phyloP scores from a whole-genome alignment of 2,329 filamentous ascomycete species.

The Teratosphaeria epicoccoides region DNA sequence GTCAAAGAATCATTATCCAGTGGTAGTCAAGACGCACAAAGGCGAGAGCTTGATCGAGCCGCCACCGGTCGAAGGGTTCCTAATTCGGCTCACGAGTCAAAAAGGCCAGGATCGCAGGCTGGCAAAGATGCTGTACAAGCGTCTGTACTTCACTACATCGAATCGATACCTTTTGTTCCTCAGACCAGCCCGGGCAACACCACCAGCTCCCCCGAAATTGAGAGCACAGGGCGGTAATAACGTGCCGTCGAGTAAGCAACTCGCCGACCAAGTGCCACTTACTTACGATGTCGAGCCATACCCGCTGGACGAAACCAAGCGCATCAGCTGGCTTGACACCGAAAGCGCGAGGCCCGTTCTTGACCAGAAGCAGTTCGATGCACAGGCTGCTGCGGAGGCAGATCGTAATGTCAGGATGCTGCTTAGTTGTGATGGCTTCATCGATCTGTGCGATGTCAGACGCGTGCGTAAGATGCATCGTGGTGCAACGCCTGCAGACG shows the following conservation, averaged over 20 bases:
- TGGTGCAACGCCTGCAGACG: slow-evolving; percentile 43
- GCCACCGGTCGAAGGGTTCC: slow-evolving; percentile 53
- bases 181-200: slow-evolving; percentile 45
- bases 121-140: slow-evolving; percentile 53
- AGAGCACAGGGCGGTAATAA: slow-evolving; percentile 32
- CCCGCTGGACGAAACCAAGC: slow-evolving; percentile 39
- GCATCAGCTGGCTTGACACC: slow-evolving; percentile 47
- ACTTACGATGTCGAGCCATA: slow-evolving; percentile 54
- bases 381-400: slow-evolving; percentile 49
- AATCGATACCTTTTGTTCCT: slow-evolving; percentile 54
- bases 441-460: slow-evolving; percentile 49
- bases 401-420: slow-evolving; percentile 49
- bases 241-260: slow-evolving; percentile 45
- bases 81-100: slow-evolving; percentile 54
- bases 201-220: slow-evolving; percentile 48
- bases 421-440: slow-evolving; percentile 50
- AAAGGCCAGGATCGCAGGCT: slow-evolving; percentile 47
- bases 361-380: slow-evolving; percentile 42
- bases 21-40: slow-evolving; percentile 33
- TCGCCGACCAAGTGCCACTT: slow-evolving; percentile 47
- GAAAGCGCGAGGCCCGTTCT: slow-evolving; percentile 26
- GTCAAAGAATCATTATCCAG: slow-evolving; percentile 55
- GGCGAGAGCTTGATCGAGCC: slow-evolving; percentile 46
- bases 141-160: slow-evolving; percentile 54
- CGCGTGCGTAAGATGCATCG: slow-evolving; percentile 46